A percentile compares a stretch with the other conserved stretches of the same genome.
Evolutionary conservation across 805 yeast genomes (phyloP).

Genomic region (Starmerella lactis-condensi): DNA sequence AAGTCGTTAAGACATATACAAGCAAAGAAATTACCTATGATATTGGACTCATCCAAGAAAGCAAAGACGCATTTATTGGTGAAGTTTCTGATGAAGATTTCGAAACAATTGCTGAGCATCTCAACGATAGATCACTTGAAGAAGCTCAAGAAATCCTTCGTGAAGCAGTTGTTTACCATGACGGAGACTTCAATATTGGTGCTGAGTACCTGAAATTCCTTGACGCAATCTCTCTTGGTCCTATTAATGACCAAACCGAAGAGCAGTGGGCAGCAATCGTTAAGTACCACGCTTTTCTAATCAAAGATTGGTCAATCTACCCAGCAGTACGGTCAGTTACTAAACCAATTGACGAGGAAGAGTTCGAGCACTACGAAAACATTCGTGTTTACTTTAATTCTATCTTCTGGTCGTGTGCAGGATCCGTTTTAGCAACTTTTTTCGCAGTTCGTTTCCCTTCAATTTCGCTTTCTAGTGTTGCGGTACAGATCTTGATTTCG

Average conservation of each 20-base stretch:
- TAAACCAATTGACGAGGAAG: conserved; percentile 32
- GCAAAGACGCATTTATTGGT: too few relatives aligned
- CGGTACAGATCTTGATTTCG: conserved; percentile 40
- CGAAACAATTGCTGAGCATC: conserved; percentile 7
- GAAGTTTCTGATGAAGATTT: conserved; percentile 12
- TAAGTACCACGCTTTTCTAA: conserved; percentile 29
- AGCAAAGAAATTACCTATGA: too few relatives aligned
- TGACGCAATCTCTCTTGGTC: conserved; percentile 14
- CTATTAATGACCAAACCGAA: not conserved
- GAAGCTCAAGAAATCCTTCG: conserved; percentile 28
- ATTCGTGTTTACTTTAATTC: conserved; percentile 36
- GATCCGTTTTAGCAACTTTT: conserved; percentile 39
- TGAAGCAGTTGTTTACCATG: conserved; percentile 27
- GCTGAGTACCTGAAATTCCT: conserved; percentile 24
- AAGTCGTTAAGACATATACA: too few relatives aligned
- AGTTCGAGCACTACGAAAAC: conserved; percentile 26
- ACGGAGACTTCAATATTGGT: conserved; percentile 33
- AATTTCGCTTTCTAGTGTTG: conserved; percentile 31
- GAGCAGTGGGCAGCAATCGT: conserved; percentile 15
- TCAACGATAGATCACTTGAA: conserved; percentile 19
- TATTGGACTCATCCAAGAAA: too few relatives aligned
- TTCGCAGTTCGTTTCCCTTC: conserved; percentile 42
- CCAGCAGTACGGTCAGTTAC: conserved; percentile 44
- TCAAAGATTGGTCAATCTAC: conserved; percentile 33
- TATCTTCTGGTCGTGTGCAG: conserved; percentile 34